Conservation (phyloP, 139 green algal species). For the Desmodesmus armatus region DNA sequence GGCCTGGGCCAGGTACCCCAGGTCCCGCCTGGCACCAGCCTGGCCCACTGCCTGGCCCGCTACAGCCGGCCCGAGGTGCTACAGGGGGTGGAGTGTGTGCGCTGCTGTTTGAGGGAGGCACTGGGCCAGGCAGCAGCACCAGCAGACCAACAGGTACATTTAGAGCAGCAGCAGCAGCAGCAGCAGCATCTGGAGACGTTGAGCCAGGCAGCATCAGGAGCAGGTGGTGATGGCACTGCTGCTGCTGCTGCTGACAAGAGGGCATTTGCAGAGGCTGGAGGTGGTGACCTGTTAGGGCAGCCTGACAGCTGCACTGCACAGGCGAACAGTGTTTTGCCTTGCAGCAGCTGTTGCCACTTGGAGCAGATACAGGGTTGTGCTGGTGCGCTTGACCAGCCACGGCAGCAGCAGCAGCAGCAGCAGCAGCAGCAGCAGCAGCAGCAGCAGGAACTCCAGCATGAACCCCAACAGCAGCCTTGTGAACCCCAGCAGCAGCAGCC, state of each 20-base stretch:
- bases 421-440: conserved; percentile 9
- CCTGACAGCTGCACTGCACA: too few species aligned
- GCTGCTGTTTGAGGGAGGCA: conserved; percentile 18
- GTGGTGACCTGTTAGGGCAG: too few species aligned
- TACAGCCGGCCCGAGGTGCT: conserved; percentile 14
- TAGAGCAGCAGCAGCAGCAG: conserved; percentile 20
- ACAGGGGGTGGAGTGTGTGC: conserved; percentile 23
- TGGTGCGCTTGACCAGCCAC: too few species aligned
- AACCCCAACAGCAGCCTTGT: neutral
- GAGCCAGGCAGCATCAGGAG: neutral
- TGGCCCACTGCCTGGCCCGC: neutral
- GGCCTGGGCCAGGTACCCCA: too few species aligned
- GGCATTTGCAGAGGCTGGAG: too few species aligned
- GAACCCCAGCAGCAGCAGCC: neutral
- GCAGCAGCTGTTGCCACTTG: too few species aligned
- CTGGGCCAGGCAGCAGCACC: neutral
- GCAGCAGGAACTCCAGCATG: neutral
- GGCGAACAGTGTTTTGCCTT: too few species aligned
- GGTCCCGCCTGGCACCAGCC: neutral
- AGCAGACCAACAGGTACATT: too few species aligned
- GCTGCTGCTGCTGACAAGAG: too few species aligned
- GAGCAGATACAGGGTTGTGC: too few species aligned
- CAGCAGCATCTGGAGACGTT: neutral
- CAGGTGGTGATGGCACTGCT: neutral
- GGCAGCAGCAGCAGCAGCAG: conserved; percentile 6